Conservation (phyloP, 225 moss, liverwort and hornwort species). For the Thuidium tamariscinum region DNA sequence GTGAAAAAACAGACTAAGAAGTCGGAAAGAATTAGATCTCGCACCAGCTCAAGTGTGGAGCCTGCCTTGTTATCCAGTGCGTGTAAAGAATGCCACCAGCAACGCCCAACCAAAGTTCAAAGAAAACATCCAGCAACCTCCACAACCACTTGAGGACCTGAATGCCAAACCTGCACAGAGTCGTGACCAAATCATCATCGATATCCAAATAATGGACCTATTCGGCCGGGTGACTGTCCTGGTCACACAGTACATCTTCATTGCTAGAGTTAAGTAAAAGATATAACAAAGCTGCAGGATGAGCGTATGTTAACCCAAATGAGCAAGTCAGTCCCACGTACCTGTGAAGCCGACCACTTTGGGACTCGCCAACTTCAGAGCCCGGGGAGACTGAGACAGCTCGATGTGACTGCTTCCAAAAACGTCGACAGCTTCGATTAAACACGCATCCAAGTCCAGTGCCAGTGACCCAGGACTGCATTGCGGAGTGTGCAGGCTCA, state of each 20-base stretch:
- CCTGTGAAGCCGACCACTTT: too few relatives aligned
- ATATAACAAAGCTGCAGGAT: too few relatives aligned
- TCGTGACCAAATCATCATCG: too few relatives aligned
- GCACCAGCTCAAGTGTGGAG: constrained; percentile 21
- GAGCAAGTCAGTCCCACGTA: too few relatives aligned
- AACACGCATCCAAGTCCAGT: accelerated
- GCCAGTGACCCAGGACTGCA: not conserved
- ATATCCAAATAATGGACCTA: not conserved
- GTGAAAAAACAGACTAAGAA: too few relatives aligned
- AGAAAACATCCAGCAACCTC: constrained; percentile 2
- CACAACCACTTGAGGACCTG: constrained; percentile 1
- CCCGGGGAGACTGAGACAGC: not conserved
- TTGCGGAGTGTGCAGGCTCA: accelerated
- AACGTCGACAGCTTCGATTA: too few relatives aligned
- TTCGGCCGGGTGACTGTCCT: too few relatives aligned
- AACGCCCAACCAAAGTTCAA: constrained; percentile 15
- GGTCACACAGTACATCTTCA: too few relatives aligned
- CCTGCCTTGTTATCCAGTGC: not conserved
- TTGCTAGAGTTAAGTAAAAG: too few relatives aligned
- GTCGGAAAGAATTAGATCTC: not conserved
- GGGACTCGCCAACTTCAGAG: accelerated
- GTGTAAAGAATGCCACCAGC: constrained; percentile 12
- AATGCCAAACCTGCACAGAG: not conserved
- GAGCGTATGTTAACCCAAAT: too few relatives aligned
- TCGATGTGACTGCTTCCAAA: not conserved